Evolutionary conservation across 1,139 yeast genomes (phyloP).

Genomic region (Pichia sp.): DNA sequence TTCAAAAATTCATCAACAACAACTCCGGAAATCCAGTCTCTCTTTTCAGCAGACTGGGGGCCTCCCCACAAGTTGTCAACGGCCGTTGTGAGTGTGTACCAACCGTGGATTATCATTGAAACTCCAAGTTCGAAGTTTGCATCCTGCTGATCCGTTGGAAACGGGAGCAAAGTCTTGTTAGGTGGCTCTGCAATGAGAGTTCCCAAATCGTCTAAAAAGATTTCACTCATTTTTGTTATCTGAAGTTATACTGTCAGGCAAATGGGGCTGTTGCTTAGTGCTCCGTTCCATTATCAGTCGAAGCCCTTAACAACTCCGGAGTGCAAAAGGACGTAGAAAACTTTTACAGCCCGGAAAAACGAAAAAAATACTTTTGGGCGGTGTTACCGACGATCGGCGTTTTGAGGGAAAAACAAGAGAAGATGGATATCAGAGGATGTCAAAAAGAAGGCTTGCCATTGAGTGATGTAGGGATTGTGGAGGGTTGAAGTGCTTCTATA

Average conservation of each 20-base stretch:
- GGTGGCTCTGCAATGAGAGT: slow-evolving; percentile 33
- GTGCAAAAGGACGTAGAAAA: background rate
- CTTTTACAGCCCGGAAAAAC: background rate
- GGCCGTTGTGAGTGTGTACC: slow-evolving; percentile 88
- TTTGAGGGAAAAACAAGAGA: background rate
- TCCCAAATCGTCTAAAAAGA: slow-evolving; percentile 29
- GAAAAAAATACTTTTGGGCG: background rate
- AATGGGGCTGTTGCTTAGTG: no score
- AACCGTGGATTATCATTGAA: slow-evolving; percentile 78
- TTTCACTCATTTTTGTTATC: slow-evolving; percentile 27
- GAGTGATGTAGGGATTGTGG: background rate
- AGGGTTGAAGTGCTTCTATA: no score
- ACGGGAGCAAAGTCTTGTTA: slow-evolving; percentile 39
- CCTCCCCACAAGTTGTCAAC: slow-evolving; percentile 99
- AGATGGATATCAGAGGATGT: background rate
- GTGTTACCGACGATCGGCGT: background rate
- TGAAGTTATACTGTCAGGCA: no score
- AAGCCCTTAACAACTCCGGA: background rate
- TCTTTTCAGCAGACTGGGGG: slow-evolving; percentile 77
- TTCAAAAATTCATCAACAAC: slow-evolving; percentile 71
- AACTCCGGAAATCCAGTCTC: slow-evolving; percentile 91
- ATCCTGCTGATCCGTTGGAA: slow-evolving; percentile 63
- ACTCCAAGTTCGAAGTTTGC: slow-evolving; percentile 91
- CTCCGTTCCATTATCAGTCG: background rate
- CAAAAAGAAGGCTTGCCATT: background rate